Conservation (phyloP, 2,329 filamentous ascomycete genomes). For the Zymoseptoria passerinii region DNA sequence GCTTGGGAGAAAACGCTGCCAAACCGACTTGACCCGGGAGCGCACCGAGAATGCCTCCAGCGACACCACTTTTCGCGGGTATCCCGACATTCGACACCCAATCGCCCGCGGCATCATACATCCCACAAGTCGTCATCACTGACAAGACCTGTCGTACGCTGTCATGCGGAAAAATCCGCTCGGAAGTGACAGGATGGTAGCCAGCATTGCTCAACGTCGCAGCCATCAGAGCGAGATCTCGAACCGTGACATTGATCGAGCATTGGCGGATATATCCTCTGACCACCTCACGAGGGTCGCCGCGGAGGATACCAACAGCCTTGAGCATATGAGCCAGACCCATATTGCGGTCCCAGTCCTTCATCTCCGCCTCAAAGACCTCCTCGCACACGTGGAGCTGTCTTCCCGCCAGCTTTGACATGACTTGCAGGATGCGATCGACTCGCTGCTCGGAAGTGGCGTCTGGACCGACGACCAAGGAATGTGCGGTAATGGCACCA, state of each 20-base stretch:
- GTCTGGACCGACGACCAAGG: slow-evolving; percentile 13
- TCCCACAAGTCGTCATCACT: slow-evolving; percentile 38
- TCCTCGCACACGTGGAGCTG: slow-evolving; percentile 32
- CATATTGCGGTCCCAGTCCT: slow-evolving; percentile 25
- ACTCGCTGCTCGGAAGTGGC: slow-evolving; percentile 32
- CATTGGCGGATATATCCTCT: slow-evolving; percentile 36
- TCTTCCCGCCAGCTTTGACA: slow-evolving; percentile 33
- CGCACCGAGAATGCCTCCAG: slow-evolving; percentile 17
- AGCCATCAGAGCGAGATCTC: slow-evolving; percentile 36
- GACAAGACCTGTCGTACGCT: slow-evolving; percentile 36
- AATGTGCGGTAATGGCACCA: slow-evolving; percentile 20
- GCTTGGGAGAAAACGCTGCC: slow-evolving; percentile 18
- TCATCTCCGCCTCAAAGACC: slow-evolving; percentile 34
- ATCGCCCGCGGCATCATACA: slow-evolving; percentile 36
- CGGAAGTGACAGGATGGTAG: slow-evolving; percentile 29
- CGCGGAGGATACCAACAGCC: slow-evolving; percentile 32
- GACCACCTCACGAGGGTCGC: slow-evolving; percentile 31
- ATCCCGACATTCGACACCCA: slow-evolving; percentile 35
- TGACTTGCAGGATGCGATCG: slow-evolving; percentile 30
- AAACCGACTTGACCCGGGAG: slow-evolving; percentile 19
- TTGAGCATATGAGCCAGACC: slow-evolving; percentile 36
- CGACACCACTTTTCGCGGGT: slow-evolving; percentile 32
- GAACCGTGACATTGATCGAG: slow-evolving; percentile 36
- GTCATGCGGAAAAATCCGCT: slow-evolving; percentile 30
- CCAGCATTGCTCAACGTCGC: slow-evolving; percentile 34